Evolutionary conservation across 179 eudicot genomes (phyloP).

Genomic region (Silene noctiflora): DNA sequence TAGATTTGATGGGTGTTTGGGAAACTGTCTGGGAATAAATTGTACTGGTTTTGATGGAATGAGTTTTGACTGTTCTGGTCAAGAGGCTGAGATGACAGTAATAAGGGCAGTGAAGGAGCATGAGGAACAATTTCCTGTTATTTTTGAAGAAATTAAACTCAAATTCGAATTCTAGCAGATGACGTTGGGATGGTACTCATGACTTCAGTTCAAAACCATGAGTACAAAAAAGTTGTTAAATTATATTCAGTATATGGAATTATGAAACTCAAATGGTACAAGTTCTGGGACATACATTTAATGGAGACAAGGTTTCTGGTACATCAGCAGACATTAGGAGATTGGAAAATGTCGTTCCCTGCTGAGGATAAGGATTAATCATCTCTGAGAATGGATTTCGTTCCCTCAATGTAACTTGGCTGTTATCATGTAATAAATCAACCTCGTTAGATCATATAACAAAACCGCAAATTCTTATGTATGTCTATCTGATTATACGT

Average conservation of each 20-base stretch:
- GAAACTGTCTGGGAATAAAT: conserved; percentile 16
- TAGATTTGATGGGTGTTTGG: conserved; percentile 12
- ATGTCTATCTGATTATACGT: not conserved
- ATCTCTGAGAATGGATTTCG: not conserved
- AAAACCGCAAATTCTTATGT: not conserved
- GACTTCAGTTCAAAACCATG: too few relatives aligned
- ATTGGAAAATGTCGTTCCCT: conserved; percentile 18
- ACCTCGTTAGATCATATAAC: conserved; percentile 16
- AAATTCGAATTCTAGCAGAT: not conserved
- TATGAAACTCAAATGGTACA: too few relatives aligned
- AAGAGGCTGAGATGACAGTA: conserved; percentile 3
- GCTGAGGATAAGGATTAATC: conserved; percentile 9
- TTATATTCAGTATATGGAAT: too few relatives aligned
- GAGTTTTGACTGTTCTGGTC: conserved; percentile 13
- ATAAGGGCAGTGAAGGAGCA: conserved; percentile 3
- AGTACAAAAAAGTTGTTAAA: too few relatives aligned
- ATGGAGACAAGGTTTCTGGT: conserved; percentile 20
- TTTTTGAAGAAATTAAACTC: not conserved
- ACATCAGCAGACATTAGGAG: conserved; percentile 21
- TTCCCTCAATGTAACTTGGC: not conserved
- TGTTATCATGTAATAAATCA: conserved; percentile 2
- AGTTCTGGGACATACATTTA: conserved; percentile 12
- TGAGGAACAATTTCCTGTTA: conserved; percentile 14
- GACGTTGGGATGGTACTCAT: too few relatives aligned
- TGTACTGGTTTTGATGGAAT: not conserved